Percentiles rank a stretch among this genome's conserved stretches.
Conservation (phyloP, 768 basidiomycete genomes). For the Myochromella boudieri region DNA sequence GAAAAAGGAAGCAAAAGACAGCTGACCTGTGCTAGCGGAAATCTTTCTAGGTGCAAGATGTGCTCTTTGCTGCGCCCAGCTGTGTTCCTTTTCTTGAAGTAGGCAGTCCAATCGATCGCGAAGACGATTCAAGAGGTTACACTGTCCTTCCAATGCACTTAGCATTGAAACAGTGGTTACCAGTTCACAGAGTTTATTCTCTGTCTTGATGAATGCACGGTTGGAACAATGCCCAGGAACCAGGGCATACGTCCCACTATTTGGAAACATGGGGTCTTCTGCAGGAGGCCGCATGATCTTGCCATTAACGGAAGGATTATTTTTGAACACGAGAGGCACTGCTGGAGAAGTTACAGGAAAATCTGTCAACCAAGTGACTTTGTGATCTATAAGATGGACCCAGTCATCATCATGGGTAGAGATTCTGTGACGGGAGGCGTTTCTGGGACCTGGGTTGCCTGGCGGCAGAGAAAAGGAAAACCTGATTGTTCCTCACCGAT, state of each 20-base stretch:
- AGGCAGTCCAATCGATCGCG: slow-evolving; percentile 7
- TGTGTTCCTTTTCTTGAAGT: slow-evolving; percentile 15
- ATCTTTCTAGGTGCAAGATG: background rate
- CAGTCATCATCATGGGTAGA: background rate
- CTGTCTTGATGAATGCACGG: slow-evolving; percentile 4
- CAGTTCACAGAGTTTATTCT: slow-evolving; percentile 6
- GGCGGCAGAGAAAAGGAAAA: background rate
- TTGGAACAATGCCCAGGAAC: background rate
- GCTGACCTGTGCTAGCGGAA: slow-evolving; percentile 17
- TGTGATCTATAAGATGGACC: background rate
- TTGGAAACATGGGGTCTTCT: background rate
- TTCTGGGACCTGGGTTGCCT: background rate
- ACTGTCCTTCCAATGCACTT: background rate
- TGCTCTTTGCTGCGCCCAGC: slow-evolving; percentile 17
- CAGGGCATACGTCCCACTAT: slow-evolving; percentile 7
- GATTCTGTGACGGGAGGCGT: background rate
- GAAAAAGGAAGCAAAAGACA: background rate
- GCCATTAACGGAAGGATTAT: slow-evolving; percentile 8
- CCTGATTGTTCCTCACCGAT: no score
- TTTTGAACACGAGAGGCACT: slow-evolving; percentile 13
- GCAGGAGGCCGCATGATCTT: background rate
- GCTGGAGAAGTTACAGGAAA: background rate
- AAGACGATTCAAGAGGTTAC: slow-evolving; percentile 7
- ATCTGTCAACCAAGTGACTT: background rate
- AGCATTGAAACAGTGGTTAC: slow-evolving; percentile 1